phyloP scores from a whole-genome alignment of 495 filamentous ascomycete genomes.

The Letharia columbiana region DNA sequence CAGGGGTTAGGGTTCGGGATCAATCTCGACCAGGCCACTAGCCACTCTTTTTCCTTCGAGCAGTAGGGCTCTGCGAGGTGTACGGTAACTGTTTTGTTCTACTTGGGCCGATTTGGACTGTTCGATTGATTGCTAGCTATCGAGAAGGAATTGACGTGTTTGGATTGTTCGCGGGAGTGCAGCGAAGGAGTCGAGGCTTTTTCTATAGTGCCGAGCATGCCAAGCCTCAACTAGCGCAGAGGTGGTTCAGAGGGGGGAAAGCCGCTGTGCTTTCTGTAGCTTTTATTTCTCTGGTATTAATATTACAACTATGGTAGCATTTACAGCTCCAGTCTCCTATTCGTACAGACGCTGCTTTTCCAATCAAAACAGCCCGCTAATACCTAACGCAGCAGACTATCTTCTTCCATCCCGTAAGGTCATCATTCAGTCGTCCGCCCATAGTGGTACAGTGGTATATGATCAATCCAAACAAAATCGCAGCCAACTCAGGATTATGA shows the following conservation, averaged over 20 bases:
- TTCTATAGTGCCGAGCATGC: not conserved
- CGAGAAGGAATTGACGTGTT: not conserved
- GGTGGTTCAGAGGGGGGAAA: not conserved
- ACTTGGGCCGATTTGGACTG: too few species aligned
- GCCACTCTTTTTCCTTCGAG: too few species aligned
- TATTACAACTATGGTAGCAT: not conserved
- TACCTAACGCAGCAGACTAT: not conserved
- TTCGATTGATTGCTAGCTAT: too few species aligned
- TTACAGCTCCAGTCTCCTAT: not conserved
- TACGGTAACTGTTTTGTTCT: too few species aligned
- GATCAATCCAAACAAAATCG: not conserved
- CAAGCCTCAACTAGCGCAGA: not conserved
- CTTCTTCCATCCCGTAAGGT: slow-evolving; percentile 2
- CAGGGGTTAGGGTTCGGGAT: not conserved
- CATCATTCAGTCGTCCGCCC: not conserved
- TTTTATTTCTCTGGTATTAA: not conserved
- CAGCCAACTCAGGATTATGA: not conserved
- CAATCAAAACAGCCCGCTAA: not conserved
- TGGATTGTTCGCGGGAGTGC: not conserved
- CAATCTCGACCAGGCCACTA: not conserved
- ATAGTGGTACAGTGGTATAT: slow-evolving; percentile 7
- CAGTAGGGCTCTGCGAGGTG: too few species aligned
- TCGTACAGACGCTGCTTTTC: not conserved
- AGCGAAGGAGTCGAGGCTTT: not conserved
- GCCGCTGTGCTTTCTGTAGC: not conserved